These are phyloP conservation scores for Coemansia sp. DNA, from an alignment of 192 early-diverging fungal genomes.

Conservation along the genomic window DNA sequence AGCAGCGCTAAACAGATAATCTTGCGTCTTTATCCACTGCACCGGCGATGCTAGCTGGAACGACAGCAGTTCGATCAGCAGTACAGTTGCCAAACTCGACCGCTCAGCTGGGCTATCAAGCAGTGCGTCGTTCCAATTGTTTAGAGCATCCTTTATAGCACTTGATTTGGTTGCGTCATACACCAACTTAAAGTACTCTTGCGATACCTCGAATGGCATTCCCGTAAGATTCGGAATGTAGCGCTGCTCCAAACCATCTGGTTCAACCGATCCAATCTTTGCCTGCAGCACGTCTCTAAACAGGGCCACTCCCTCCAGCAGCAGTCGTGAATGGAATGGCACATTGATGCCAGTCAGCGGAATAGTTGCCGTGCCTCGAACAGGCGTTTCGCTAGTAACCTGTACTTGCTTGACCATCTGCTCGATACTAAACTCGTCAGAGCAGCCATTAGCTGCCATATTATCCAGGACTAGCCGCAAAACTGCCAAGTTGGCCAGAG, in stretches of 20 bases:
- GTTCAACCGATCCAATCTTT: slow-evolving; percentile 67
- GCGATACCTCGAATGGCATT: slow-evolving; percentile 77
- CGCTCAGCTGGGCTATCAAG: slow-evolving; percentile 54
- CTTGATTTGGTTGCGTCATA: slow-evolving; percentile 68
- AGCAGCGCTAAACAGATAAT: slow-evolving; percentile 73
- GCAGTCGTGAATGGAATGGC: slow-evolving; percentile 85
- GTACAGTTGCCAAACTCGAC: slow-evolving; percentile 69
- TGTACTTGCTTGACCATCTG: slow-evolving; percentile 65
- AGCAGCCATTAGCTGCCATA: neutral
- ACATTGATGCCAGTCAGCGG: slow-evolving; percentile 90
- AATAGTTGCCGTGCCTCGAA: slow-evolving; percentile 84
- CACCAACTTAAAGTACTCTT: slow-evolving; percentile 74
- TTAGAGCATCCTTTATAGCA: slow-evolving; percentile 65
- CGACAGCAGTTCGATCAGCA: slow-evolving; percentile 86
- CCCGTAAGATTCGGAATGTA: slow-evolving; percentile 97
- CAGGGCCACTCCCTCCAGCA: slow-evolving; percentile 77
- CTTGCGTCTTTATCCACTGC: slow-evolving; percentile 94
- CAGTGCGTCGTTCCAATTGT: slow-evolving; percentile 58
- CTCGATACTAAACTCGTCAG: slow-evolving; percentile 40
- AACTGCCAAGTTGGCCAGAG: slow-evolving; percentile 76
- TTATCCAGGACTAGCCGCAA: slow-evolving; percentile 77
- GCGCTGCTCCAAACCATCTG: slow-evolving; percentile 64
- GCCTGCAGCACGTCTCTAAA: slow-evolving; percentile 79
- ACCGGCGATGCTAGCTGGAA: slow-evolving; percentile 96
- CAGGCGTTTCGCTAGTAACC: slow-evolving; percentile 61